Evolutionary conservation across 306 rosid genomes (phyloP), one percentile per base, ranked within the genome.

Genomic region (Malus sieversii): DNA sequence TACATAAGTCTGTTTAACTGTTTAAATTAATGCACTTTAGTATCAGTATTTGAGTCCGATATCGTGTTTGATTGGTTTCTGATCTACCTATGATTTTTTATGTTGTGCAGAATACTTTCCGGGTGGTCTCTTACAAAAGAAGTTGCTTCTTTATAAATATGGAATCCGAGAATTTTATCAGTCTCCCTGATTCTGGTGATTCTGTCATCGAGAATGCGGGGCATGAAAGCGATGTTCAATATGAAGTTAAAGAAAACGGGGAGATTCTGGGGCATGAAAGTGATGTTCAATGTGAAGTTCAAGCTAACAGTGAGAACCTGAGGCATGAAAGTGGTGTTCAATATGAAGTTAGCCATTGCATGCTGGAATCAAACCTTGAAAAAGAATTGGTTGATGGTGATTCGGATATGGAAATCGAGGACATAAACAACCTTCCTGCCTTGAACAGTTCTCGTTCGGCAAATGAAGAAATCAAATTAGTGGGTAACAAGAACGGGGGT

Each of bases 141-240:
- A 74, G 63, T 76, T 82, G 70, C 46, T 72, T 68, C 35, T 30
- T 63, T 35, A 29, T 8, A 45, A 75, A 64, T 65, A 90, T 90
- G 97, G 96, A 82, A 22, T 73, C 83, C 12, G 83, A 80, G 78
- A 79, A 82, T 70, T 75, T 77, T 72, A 80, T 74, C 33, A 79
- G 79, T 73, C 82, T 75, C 60, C 80, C 72, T 29, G 60, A 79
- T 52, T 59, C 66, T 27, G 76, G 55, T 48, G 87, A 81, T 82
- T 75, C 85, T 79, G 82, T 48, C 25, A 33, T 20, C 13, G 86
- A 45, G 75, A 79, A 65, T 61, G 87, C 70, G 77, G 80, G 66
- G 66, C 82, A 59, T 42, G 74, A 81, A 59, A 25, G 23, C 16
- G 33, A 59, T 74, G 55, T 48, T 48, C 55, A 48, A 48, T 15